Base-by-base conservation (phyloP, 2,329 filamentous ascomycete genomes). In the Fusarium secorum region DNA sequence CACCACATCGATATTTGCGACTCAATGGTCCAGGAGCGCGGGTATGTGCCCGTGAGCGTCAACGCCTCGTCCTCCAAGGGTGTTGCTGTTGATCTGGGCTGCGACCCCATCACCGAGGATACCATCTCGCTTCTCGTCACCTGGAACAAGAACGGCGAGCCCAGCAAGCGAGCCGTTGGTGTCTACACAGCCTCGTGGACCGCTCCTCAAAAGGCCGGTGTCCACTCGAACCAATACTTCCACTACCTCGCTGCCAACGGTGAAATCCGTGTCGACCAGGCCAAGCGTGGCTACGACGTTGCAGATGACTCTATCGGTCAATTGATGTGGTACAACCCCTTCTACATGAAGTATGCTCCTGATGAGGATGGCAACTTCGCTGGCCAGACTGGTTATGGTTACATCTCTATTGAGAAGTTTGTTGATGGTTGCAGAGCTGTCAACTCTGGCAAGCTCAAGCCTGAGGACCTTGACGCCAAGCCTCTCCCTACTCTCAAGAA, bases 161-260 rank as follows among this genome's bases (percentile, higher is more conserved):
- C 89, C 0, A 84, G 82, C 66, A 94, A 93, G 83, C 85, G 89
- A 60, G 95, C 93, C 15, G 96, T 94, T 3, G 95, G 90, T 60
- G 94, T 98, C 11, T 98, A 97, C 83, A 98, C 95, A 17, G 93
- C 95, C 15, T 95, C 92, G 42, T 98, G 95, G 95, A 97, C 95
- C 3, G 95, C 95, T 11, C 95, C 95, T 17, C 93, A 97, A 79
- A 93, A 91, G 77, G 95, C 95, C 0, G 95, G 95, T 53, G 94
- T 98, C n/a, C 95, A 98, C 83, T 95, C 92, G 4, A 97, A 97
- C 81, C 95, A 98, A 83, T 96, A 97, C 83, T 98, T 98, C 85
- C 95, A 98, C 83, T 97, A 96, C 83, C 91, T 98, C 83, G 95
- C 89, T 6, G 88, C 89, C 66, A 89, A 91, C 61, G 95, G 95